Evolutionary conservation across 1,139 yeast genomes (phyloP).

Genomic region (Blastobotrys buckinghamii): DNA sequence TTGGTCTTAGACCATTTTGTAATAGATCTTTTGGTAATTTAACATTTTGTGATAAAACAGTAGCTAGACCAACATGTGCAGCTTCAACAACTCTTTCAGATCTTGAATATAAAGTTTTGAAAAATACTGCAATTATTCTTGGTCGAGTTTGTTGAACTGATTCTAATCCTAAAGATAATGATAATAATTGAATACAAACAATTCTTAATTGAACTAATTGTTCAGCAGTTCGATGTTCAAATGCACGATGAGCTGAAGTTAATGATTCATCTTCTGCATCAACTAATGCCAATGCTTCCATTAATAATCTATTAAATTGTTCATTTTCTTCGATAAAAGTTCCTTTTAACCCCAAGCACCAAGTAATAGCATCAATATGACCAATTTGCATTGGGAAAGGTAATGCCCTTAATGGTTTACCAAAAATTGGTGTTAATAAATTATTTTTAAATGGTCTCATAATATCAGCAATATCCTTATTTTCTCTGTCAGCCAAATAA

Average conservation of each 20-base stretch:
- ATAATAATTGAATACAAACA: slow-evolving; percentile 77
- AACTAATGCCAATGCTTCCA: slow-evolving; percentile 89
- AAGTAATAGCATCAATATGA: slow-evolving; percentile 91
- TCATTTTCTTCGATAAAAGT: slow-evolving; percentile 84
- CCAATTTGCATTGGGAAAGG: slow-evolving; percentile 99
- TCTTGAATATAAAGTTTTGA: slow-evolving; percentile 84
- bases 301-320: slow-evolving; percentile 72
- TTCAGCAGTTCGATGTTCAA: slow-evolving; percentile 82
- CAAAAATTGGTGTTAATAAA: slow-evolving; percentile 86
- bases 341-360: slow-evolving; percentile 74
- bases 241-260: slow-evolving; percentile 77
- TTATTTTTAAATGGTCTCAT: slow-evolving; percentile 80
- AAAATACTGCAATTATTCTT: slow-evolving; percentile 78
- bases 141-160: slow-evolving; percentile 26
- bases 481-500: slow-evolving; percentile 63
- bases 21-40: slow-evolving; percentile 87
- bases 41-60: slow-evolving; percentile 78
- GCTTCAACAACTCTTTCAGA: slow-evolving; percentile 88
- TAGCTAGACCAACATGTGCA: slow-evolving; percentile 81
- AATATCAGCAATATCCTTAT: slow-evolving; percentile 63
- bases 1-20: slow-evolving; percentile 91
- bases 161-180: slow-evolving; percentile 63
- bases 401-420: slow-evolving; percentile 90
- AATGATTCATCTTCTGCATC: slow-evolving; percentile 97
- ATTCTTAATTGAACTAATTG: slow-evolving; percentile 82